These are phyloP conservation scores for Cyclocybe aegerita DNA, from an alignment of 768 basidiomycete species.

Conservation along the genomic window DNA sequence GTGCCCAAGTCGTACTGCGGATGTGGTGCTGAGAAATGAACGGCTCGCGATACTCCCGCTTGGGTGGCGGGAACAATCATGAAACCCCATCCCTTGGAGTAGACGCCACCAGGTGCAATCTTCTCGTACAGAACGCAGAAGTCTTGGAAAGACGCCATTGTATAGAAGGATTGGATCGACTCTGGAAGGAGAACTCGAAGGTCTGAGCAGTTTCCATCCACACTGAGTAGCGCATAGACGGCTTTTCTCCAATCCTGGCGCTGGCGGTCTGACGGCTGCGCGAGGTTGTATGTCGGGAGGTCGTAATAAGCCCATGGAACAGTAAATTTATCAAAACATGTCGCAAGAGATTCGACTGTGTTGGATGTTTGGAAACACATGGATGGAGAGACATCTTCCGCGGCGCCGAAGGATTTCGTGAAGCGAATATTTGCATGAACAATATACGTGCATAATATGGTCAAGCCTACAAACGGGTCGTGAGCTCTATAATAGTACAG, in stretches of 20 bases:
- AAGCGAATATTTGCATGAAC: no score
- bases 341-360: conserved; percentile 12
- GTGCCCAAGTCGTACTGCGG: conserved; percentile 38
- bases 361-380: conserved; percentile 10
- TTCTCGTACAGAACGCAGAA: conserved; percentile 23
- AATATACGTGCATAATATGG: no score
- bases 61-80: conserved; percentile 14
- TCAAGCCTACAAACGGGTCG: no score
- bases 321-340: conserved; percentile 29
- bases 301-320: conserved; percentile 18
- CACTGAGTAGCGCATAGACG: conserved; percentile 11
- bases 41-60: conserved; percentile 18
- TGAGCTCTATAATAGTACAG: no score
- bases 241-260: conserved; percentile 15
- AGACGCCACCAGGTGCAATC: conserved; percentile 8
- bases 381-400: conserved; percentile 1
- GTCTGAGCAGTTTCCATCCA: conserved; percentile 14
- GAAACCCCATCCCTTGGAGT: conserved; percentile 23
- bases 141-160: conserved; percentile 10
- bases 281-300: conserved; percentile 12
- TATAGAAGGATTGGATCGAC: conserved; percentile 16
- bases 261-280: conserved; percentile 18
- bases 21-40: conserved; percentile 49
- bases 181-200: conserved; percentile 5
- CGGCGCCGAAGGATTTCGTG: no score